Percentiles rank a stretch among this genome's conserved stretches.
Conservation (phyloP, 148 eudicot species). For the Chenopodium suecicum region DNA sequence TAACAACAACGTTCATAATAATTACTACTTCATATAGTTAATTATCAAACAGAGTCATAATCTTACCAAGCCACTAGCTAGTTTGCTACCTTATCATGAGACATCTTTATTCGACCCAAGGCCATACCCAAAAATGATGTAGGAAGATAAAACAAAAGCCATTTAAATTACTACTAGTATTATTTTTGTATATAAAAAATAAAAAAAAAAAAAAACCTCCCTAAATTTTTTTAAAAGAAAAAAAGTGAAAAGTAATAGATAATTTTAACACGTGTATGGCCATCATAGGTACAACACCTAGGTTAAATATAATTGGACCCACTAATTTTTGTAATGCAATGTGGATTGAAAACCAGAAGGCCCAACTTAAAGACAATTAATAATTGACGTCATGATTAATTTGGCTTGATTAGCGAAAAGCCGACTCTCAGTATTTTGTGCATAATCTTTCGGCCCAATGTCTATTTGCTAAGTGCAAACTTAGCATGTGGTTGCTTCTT, state of each 20-base stretch:
- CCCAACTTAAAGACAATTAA: constrained; percentile 1
- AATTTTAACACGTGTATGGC: constrained; percentile 8
- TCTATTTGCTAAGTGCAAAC: not conserved
- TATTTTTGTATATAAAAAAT: no score
- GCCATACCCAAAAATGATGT: not conserved
- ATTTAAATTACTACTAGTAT: not conserved
- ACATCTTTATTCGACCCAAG: not conserved
- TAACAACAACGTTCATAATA: no score
- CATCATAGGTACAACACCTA: not conserved
- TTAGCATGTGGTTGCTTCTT: constrained; percentile 10
- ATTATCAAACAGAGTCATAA: no score
- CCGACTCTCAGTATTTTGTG: constrained; percentile 9
- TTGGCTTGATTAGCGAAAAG: constrained; percentile 4
- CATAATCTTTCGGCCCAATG: constrained; percentile 16
- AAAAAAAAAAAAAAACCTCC: not conserved
- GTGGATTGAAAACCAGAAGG: constrained; percentile 8
- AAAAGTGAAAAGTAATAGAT: not conserved
- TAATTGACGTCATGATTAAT: constrained; percentile 12
- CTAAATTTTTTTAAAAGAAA: not conserved
- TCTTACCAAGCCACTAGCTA: not conserved
- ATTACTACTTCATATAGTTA: no score
- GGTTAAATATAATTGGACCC: not conserved
- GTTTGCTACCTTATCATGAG: not conserved
- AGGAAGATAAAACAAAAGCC: not conserved
- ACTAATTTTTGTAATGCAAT: not conserved